These are phyloP conservation scores for Cystobasidiaceae sp. DNA, from an alignment of 1,284 basidiomycete genomes.

Conservation along the genomic window DNA sequence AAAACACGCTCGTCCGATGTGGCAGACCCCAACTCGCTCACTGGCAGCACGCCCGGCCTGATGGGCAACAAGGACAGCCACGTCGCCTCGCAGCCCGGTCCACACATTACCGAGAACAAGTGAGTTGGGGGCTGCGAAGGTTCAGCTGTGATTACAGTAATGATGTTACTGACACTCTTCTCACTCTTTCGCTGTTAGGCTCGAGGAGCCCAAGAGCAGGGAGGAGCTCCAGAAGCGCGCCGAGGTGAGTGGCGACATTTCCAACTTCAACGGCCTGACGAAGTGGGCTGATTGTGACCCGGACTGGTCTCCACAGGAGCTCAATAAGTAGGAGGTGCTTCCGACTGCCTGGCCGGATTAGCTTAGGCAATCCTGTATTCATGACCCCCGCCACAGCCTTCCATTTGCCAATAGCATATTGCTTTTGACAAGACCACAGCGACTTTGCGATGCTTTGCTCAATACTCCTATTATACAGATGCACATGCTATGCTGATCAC, in stretches of 20 bases:
- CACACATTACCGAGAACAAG: conserved; percentile 24
- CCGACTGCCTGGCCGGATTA: neutral
- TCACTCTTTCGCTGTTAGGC: neutral
- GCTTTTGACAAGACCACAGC: no score
- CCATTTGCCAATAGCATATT: no score
- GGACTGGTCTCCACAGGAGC: neutral
- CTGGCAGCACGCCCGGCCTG: conserved; percentile 13
- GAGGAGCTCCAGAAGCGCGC: conserved; percentile 28
- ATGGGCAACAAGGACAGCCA: conserved; percentile 11
- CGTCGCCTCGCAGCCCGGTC: conserved; percentile 18
- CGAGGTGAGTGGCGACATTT: conserved; percentile 1
- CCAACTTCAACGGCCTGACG: neutral
- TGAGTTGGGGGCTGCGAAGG: neutral
- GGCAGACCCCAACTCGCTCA: conserved; percentile 14
- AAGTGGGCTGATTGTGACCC: neutral
- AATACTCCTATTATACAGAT: no score
- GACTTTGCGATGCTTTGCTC: no score
- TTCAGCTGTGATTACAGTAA: neutral
- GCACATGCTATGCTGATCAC: no score
- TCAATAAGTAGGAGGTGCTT: conserved; percentile 19
- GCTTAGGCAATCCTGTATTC: neutral
- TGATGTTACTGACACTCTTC: neutral
- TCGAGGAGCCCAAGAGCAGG: conserved; percentile 26
- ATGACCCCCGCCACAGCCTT: neutral
- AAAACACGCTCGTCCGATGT: neutral